Evolutionary conservation across 2,329 filamentous ascomycete genomes (phyloP).

Genomic region (Colletotrichum tropicicola): DNA sequence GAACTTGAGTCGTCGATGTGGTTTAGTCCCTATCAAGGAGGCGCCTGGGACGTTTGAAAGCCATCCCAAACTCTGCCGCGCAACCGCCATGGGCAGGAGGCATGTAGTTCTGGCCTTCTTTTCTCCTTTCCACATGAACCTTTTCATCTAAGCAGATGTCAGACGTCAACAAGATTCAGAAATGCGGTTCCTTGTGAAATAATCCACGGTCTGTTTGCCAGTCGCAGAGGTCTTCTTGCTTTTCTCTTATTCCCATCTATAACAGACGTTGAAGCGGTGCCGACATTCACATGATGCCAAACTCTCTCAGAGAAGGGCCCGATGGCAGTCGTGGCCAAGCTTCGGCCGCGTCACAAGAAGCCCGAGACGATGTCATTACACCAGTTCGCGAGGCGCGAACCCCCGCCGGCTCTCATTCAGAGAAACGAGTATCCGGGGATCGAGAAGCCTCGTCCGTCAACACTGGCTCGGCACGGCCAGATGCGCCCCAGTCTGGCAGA

Average conservation of each 20-base stretch:
- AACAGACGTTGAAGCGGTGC: not conserved
- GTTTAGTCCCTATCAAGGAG: not conserved
- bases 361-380: slow-evolving; percentile 1
- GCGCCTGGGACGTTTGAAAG: not conserved
- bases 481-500: not conserved
- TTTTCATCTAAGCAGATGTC: not conserved
- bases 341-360: not conserved
- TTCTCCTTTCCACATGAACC: not conserved
- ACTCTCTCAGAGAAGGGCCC: not conserved
- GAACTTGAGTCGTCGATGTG: not conserved
- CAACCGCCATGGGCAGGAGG: not conserved
- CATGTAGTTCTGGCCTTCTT: not conserved
- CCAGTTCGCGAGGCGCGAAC: not conserved
- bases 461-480: not conserved
- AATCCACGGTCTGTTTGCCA: not conserved
- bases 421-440: not conserved
- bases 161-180: not conserved
- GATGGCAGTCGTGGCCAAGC: not conserved
- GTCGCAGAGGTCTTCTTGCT: not conserved
- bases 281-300: not conserved
- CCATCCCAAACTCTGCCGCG: not conserved
- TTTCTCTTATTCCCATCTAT: not conserved
- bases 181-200: not conserved
- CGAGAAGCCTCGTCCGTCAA: not conserved
- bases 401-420: not conserved